Evolutionary conservation across 1,284 basidiomycete species (phyloP), one percentile per base, ranked within the genome.

Genomic region (Cystobasidium slooffiae): DNA sequence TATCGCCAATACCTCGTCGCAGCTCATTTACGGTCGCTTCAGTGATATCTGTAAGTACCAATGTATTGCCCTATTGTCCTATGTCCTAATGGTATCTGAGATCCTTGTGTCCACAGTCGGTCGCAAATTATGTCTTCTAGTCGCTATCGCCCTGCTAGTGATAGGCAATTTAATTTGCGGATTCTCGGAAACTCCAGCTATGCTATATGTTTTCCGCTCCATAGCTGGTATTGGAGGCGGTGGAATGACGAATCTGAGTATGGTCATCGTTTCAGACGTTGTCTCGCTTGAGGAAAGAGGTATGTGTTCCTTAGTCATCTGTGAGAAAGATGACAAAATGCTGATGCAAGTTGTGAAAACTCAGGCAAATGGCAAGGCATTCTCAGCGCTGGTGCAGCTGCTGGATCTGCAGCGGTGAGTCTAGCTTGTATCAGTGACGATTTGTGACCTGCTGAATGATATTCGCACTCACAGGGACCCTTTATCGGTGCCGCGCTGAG

Each of bases 201-300:
- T 72, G 66, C 63, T 78, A 37, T 77, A 77, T 53, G 66, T 70
- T 46, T 75, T 70, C 20, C 61, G 77, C 22, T 72, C 75, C 6
- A 72, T 78, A 41, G 77, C 77, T 24, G 77, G 77, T 49, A 78
- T 78, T 49, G 77, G 77, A 44, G 77, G 77, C 31, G 77, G 77
- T 43, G 77, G 77, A 52, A 64, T 72, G 58, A 72, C 59, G 9
- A 63, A 56, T 47, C 22, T 72, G 18, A 51, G n/a, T 16, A 72
- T 72, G 70, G 61, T 72, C n/a, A 65, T 72, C 24, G 61, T 72
- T 22, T 72, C 70, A 18, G 70, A 72, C 44, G 70, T 72, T 16
- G 61, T 65, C 7, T 53, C 70, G 12, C 24, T 72, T 39, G 70
- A 72, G 37, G 49, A 64, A 14, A 63, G 70, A 52, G 70, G 68